phyloP scores from a whole-genome alignment of 495 filamentous ascomycete species.

The Aspergillus bertholletiae region DNA sequence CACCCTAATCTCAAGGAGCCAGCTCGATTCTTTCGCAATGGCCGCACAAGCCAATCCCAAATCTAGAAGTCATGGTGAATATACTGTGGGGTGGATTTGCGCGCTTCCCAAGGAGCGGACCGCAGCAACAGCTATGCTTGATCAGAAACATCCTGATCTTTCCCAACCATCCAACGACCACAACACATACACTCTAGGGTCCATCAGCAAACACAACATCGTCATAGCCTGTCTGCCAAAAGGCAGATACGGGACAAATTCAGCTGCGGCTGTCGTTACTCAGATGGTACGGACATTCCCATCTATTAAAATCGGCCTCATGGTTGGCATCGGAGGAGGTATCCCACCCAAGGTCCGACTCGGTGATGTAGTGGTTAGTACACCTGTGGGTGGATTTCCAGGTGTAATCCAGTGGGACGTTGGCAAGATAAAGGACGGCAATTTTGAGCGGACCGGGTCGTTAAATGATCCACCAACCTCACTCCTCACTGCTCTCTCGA shows the following conservation, averaged over 20 bases:
- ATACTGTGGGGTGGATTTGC: not conserved
- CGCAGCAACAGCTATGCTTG: not conserved
- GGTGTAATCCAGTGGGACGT: conserved; percentile 25
- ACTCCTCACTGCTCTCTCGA: no score
- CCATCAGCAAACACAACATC: conserved; percentile 32
- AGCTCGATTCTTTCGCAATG: no score
- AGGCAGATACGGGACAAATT: conserved; percentile 29
- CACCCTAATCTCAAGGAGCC: no score
- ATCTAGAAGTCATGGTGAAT: no score
- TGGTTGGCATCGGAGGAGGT: conserved; percentile 50
- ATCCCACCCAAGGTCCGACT: conserved; percentile 19
- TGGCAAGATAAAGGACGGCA: conserved; percentile 15
- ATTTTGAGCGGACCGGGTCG: conserved; percentile 25
- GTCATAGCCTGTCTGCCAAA: conserved; percentile 38
- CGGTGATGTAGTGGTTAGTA: conserved; percentile 23
- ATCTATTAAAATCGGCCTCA: conserved; percentile 39
- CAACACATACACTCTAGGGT: not conserved
- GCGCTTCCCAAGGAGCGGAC: not conserved
- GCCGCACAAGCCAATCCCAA: no score
- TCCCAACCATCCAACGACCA: not conserved
- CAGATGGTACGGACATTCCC: conserved; percentile 36
- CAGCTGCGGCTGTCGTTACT: conserved; percentile 33
- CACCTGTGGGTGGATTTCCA: conserved; percentile 6
- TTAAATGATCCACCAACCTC: conserved; percentile 23
- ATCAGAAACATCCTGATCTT: not conserved